These are phyloP conservation scores for Starmerella stigmatis DNA, from an alignment of 805 yeast species.

Conservation along the genomic window DNA sequence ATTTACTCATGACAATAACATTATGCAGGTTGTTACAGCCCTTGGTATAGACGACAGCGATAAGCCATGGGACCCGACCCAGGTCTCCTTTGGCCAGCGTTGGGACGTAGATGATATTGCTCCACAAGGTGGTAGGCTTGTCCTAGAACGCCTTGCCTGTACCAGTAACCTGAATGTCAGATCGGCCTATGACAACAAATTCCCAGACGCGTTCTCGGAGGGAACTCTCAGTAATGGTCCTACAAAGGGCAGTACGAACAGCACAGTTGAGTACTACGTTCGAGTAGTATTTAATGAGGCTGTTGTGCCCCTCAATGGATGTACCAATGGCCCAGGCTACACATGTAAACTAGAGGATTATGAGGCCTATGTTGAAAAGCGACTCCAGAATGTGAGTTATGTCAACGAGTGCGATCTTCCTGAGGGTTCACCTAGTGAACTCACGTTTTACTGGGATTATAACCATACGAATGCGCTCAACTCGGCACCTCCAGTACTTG, in stretches of 20 bases:
- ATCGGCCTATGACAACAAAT: conserved; percentile 7
- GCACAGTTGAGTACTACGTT: conserved; percentile 29
- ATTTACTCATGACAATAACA: conserved; percentile 51
- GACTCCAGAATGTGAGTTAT: conserved; percentile 14
- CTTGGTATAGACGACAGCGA: conserved; percentile 40
- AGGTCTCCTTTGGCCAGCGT: conserved; percentile 38
- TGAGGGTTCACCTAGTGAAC: conserved; percentile 7
- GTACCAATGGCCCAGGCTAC: conserved; percentile 44
- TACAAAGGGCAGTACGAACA: not conserved
- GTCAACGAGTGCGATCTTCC: conserved; percentile 15
- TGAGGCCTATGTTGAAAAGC: conserved; percentile 16
- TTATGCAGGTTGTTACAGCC: conserved; percentile 40
- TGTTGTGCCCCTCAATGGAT: conserved; percentile 40
- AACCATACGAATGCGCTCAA: conserved; percentile 17
- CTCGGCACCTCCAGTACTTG: conserved; percentile 6
- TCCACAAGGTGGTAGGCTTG: conserved; percentile 28
- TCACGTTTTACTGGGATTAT: conserved; percentile 24
- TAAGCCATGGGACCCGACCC: conserved; percentile 31
- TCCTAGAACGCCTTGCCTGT: conserved; percentile 33
- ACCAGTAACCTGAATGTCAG: conserved; percentile 18
- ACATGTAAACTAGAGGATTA: conserved; percentile 32
- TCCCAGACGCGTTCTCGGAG: conserved; percentile 18
- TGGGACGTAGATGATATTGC: conserved; percentile 38
- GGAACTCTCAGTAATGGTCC: not conserved
- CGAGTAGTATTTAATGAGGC: conserved; percentile 44